Base-by-base conservation (phyloP, 192 early-diverging fungal genomes). In the Geranomyces variabilis region DNA sequence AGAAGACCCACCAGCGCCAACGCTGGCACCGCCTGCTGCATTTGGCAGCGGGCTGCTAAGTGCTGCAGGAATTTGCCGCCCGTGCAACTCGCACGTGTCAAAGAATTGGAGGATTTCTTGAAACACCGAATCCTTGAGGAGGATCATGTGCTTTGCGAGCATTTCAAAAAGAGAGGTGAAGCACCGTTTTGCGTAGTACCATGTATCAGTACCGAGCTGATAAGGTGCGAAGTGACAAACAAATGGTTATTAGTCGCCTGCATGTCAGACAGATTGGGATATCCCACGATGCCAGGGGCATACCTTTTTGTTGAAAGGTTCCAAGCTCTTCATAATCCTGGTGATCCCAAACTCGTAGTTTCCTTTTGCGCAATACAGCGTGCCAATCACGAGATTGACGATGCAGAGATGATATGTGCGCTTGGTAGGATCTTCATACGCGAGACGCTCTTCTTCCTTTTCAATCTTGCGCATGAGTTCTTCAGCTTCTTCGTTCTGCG, bases 271-370 rank as follows among this genome's bases (percentile, higher is more conserved):
- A 41, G 10, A 33, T 26, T 34, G 29, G 5, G 9, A 10, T 33
- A 33, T 60, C 19, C 24, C 58, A 33, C 12, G 56, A n/a, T n/a
- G 10, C 36, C 36, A 3, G 5, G 3, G 5, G 10, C 36, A 7
- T 59, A 88, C 86, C 82, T 88, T 88, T 53, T 86, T 86, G 72
- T 88, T 82, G 70, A 88, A 88, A 7, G 87, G 87, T 63, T 88
- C 87, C 63, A 88, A 70, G 57, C 80, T 83, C 76, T 88, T 88
- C 80, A 88, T 88, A 55, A 88, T 86, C 49, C 87, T 28, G 0
- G 82, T 85, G 41, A 88, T 88, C 12, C 86, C 87, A 84, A 88
- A 88, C 67, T 88, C 87, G 67, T 86, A 88, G 72, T 88, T 88
- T 17, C 87, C 87, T 61, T 88, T 88, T 28, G 87, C 81, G 66